Base-by-base conservation (phyloP, 805 yeast species). In the Ogataea zsoltii region DNA sequence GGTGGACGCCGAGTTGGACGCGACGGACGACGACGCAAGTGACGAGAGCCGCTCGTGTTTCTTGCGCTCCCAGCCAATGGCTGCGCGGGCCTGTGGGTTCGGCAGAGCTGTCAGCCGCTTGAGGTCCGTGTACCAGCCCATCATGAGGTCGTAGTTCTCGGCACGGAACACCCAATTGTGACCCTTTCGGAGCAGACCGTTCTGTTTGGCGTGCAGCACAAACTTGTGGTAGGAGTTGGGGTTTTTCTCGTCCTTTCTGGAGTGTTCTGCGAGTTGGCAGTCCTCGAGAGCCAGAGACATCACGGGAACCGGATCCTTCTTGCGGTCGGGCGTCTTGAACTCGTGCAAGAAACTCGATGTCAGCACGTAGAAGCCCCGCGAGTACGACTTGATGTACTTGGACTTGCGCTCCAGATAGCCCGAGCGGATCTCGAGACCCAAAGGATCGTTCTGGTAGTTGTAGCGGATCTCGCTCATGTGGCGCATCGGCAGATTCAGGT, bases 81-180 rank as follows among this genome's bases (percentile, higher is more conserved):
- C 68, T 1, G 83, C 74, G 58, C 88, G 73, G 12, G 83, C 74
- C 21, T 74, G 67, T 2, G 88, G 81, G n/a, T 77, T 77, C 16
- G 83, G 71, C 47, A 85, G 71, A 13, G 75, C 66, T 2, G 94
- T 85, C 55, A 90, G 71, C 38, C 71, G 72, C 61, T 83, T 82
- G 54, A 92, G 73, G 60, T 87, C 96, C 53, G 79, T 79, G 65
- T 79, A 88, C 99, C 99, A 92, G 32, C 73, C 76, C 63, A 84
- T 80, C 92, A 90, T 88, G 26, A 76, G 66, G 33, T 83, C 85
- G 57, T 85, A 86, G 39, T 85, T 78, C 58, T 87, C 94, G n/a
- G 95, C 84, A 53, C 96, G 77, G 71, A 92, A 91, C n/a, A 91
- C 94, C 88, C 94, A 89, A 58, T 89, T 90, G 68, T 91, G 97